phyloP scores from a whole-genome alignment of 306 rosid genomes.

The Cucurbita pepo region DNA sequence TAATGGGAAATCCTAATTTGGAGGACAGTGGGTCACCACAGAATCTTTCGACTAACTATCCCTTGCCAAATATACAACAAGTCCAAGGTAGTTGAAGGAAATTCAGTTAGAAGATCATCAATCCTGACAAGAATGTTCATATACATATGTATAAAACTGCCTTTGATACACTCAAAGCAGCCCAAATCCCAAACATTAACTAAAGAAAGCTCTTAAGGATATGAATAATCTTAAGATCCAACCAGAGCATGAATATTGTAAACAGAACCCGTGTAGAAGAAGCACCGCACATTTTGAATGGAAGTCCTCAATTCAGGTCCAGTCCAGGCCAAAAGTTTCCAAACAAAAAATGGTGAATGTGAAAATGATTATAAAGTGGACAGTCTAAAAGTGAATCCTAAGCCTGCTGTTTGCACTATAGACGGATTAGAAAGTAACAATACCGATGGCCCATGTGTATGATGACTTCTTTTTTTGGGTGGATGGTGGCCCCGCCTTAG shows the following conservation, averaged over 20 bases:
- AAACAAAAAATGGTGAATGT: neutral
- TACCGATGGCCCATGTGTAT: neutral
- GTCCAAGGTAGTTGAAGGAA: neutral
- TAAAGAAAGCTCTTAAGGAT: neutral
- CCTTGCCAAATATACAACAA: neutral
- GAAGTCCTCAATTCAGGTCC: neutral
- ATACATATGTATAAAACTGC: neutral
- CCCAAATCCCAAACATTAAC: neutral
- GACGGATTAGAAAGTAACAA: neutral
- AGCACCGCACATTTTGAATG: neutral
- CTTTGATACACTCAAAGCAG: neutral
- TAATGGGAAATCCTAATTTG: neutral
- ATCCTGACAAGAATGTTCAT: neutral
- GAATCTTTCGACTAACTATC: neutral
- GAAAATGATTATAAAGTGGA: neutral
- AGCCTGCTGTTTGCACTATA: neutral
- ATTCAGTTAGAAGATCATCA: neutral
- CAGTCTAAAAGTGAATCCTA: neutral
- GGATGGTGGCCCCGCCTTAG: neutral
- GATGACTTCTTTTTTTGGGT: neutral
- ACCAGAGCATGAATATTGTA: neutral
- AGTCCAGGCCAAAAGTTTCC: neutral
- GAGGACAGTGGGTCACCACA: neutral
- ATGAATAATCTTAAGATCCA: neutral
- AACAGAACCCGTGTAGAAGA: neutral